Evolutionary conservation across 2,329 filamentous ascomycete species (phyloP).

Genomic region (Colletotrichum lindemuthianum): DNA sequence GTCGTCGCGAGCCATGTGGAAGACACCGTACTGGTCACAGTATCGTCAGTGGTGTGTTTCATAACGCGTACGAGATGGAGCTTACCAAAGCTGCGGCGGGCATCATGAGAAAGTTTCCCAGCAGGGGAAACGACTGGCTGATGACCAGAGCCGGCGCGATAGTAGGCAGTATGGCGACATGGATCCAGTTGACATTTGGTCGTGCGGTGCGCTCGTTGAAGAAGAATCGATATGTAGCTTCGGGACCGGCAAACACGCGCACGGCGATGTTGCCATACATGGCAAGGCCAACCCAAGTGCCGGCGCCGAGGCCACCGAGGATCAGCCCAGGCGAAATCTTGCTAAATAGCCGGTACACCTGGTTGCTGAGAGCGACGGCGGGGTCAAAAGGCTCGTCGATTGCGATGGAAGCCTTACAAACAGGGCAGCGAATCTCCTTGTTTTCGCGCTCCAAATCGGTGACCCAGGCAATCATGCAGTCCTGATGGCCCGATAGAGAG

Average conservation of each 20-base stretch:
- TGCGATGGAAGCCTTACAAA: slow-evolving; percentile 85
- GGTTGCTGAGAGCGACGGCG: slow-evolving; percentile 73
- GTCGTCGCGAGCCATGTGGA: slow-evolving; percentile 56
- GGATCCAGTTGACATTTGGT: slow-evolving; percentile 34
- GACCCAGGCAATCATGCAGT: slow-evolving; percentile 91
- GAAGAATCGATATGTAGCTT: slow-evolving; percentile 41
- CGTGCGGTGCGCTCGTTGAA: slow-evolving; percentile 30
- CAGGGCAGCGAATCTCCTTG: slow-evolving; percentile 82
- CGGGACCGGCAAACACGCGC: slow-evolving; percentile 62
- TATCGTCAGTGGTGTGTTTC: not conserved
- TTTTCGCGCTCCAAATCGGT: slow-evolving; percentile 80
- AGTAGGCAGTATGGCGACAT: slow-evolving; percentile 47
- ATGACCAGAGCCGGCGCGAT: slow-evolving; percentile 59
- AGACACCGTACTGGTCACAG: slow-evolving; percentile 55
- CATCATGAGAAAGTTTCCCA: slow-evolving; percentile 54
- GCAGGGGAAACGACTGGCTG: slow-evolving; percentile 53
- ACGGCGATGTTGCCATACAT: slow-evolving; percentile 64
- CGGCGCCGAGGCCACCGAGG: slow-evolving; percentile 65
- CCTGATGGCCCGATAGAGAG: slow-evolving; percentile 89
- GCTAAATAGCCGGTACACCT: slow-evolving; percentile 65
- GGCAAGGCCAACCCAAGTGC: slow-evolving; percentile 61
- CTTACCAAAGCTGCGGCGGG: slow-evolving; percentile 55
- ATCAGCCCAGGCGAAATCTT: slow-evolving; percentile 70
- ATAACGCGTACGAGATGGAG: slow-evolving; percentile 6
- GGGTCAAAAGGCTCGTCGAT: slow-evolving; percentile 79